These are phyloP conservation scores for Collariella sp. DNA, from an alignment of 495 filamentous ascomycete genomes.

Conservation along the genomic window DNA sequence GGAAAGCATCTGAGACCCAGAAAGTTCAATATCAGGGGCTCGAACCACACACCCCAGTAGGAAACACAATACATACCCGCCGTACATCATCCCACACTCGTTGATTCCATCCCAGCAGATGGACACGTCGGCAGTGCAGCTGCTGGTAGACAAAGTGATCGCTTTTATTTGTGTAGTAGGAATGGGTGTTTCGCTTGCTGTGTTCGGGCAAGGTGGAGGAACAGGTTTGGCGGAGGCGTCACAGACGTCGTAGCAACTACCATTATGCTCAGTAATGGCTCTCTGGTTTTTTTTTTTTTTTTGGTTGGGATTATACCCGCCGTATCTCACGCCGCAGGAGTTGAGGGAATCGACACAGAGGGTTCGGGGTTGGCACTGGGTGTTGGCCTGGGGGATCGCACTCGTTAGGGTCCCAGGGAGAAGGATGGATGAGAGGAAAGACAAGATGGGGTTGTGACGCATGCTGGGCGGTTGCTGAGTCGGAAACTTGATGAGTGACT, in stretches of 20 bases:
- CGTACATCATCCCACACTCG: constrained; percentile 19
- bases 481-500: no score
- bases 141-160: background rate
- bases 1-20: constrained; percentile 14
- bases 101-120: constrained; percentile 17
- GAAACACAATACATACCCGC: constrained; percentile 11
- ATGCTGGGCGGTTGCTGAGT: background rate
- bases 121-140: background rate
- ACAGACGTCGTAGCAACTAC: constrained; percentile 21
- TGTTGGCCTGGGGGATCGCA: constrained; percentile 4
- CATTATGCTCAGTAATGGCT: background rate
- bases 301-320: constrained; percentile 12
- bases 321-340: constrained; percentile 18
- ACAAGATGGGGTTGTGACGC: constrained; percentile 2
- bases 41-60: background rate
- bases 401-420: constrained; percentile 4
- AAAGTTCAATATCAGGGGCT: background rate
- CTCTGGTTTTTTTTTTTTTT: background rate
- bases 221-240: constrained; percentile 9
- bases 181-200: constrained; percentile 1
- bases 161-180: background rate
- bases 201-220: constrained; percentile 14
- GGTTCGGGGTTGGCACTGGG: constrained; percentile 7
- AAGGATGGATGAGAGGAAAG: constrained; percentile 11
- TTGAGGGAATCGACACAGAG: constrained; percentile 20